These are phyloP conservation scores for Boletus smithii DNA, from an alignment of 1,284 basidiomycete species.

Conservation along the genomic window DNA sequence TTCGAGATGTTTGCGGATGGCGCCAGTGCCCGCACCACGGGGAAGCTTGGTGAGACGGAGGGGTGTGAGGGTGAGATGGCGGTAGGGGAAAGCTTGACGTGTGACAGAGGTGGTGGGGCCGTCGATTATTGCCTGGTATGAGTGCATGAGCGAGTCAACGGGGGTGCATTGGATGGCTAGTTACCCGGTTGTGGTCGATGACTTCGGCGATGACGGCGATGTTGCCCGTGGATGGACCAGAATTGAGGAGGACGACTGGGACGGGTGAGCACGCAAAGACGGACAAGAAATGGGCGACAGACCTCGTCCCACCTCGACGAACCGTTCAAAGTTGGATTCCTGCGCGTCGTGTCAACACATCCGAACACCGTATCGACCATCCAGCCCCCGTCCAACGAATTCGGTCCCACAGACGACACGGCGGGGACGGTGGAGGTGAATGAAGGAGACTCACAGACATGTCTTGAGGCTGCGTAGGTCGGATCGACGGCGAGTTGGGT, in stretches of 20 bases:
- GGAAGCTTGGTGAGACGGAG: constrained; percentile 83
- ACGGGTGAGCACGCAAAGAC: not conserved
- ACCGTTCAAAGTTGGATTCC: constrained; percentile 91
- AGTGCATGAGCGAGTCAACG: not conserved
- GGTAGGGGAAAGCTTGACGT: constrained; percentile 90
- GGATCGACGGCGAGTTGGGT: constrained; percentile 7
- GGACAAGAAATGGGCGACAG: constrained; percentile 22
- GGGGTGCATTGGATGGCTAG: not conserved
- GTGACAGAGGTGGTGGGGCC: constrained; percentile 89
- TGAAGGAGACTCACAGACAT: constrained; percentile 24
- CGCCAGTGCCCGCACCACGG: constrained; percentile 80
- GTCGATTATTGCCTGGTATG: constrained; percentile 85
- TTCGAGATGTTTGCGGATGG: constrained; percentile 86
- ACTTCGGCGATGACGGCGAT: constrained; percentile 97
- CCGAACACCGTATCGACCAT: constrained; percentile 7
- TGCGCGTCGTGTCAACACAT: constrained; percentile 27
- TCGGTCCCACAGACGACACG: not conserved
- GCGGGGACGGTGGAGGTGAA: rapidly evolving
- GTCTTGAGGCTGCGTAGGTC: constrained; percentile 3
- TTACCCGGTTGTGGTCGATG: constrained; percentile 97
- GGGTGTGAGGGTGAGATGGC: constrained; percentile 90
- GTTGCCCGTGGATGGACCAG: constrained; percentile 83
- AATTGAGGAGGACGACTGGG: constrained; percentile 89
- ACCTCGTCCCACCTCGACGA: constrained; percentile 97
- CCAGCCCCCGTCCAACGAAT: constrained; percentile 3